A percentile compares a stretch with the other conserved stretches of the same genome.
Conservation (phyloP, 192 early-diverging fungal genomes). For the Umbelopsis isabellina region DNA sequence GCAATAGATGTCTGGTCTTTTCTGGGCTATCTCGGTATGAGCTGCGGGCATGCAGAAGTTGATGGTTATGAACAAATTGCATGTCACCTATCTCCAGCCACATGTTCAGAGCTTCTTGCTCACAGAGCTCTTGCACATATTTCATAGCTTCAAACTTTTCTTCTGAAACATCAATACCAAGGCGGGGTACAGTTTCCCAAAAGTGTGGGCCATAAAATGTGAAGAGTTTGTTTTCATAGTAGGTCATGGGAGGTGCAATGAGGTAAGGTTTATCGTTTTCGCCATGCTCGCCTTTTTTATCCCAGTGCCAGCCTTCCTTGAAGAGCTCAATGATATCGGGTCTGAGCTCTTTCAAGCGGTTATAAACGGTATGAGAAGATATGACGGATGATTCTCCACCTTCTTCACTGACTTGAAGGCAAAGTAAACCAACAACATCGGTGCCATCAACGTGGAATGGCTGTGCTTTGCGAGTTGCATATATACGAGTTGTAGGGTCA, state of each 20-base stretch:
- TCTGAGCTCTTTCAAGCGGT: conserved; percentile 32
- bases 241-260: conserved; percentile 27
- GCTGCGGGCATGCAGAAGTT: conserved; percentile 42
- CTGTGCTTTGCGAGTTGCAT: conserved; percentile 47
- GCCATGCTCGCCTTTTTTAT: conserved; percentile 39
- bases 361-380: conserved; percentile 49
- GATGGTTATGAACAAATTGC: conserved; percentile 45
- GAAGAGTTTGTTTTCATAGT: conserved; percentile 32
- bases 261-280: conserved; percentile 28
- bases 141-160: conserved; percentile 46
- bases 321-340: conserved; percentile 40
- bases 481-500: conserved; percentile 38
- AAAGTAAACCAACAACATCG: conserved; percentile 43
- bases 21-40: conserved; percentile 31
- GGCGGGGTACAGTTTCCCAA: conserved; percentile 41
- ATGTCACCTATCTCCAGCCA: conserved; percentile 41
- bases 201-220: conserved; percentile 48
- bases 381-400: conserved; percentile 41
- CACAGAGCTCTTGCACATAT: conserved; percentile 36
- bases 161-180: conserved; percentile 30
- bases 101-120: conserved; percentile 36
- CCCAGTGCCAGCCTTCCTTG: conserved; percentile 44
- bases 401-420: conserved; percentile 33
- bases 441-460: conserved; percentile 46
- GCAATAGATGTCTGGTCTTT: conserved; percentile 31